Evolutionary conservation across 2,329 filamentous ascomycete species (phyloP).

Genomic region (Cordyceps tenuipes): DNA sequence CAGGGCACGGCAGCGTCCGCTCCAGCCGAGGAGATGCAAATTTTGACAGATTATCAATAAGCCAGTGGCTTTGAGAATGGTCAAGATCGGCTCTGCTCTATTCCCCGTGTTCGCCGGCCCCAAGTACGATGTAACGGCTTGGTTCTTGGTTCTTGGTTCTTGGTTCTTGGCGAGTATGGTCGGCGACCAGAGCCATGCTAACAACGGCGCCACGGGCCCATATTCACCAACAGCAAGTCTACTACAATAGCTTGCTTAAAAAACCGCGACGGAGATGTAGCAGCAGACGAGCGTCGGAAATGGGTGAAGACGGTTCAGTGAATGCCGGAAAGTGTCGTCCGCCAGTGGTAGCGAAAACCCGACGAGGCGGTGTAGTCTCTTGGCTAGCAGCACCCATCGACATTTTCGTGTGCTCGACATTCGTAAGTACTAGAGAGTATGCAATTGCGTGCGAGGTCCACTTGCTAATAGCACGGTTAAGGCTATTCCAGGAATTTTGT

Average conservation of each 20-base stretch:
- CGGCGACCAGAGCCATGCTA: neutral
- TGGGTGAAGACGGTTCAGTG: too few species aligned
- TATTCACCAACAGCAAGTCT: neutral
- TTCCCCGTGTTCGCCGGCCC: neutral
- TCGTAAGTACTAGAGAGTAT: neutral
- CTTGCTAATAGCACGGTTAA: too few species aligned
- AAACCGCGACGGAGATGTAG: neutral
- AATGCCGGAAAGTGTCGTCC: neutral
- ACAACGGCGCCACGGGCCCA: too few species aligned
- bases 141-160: neutral
- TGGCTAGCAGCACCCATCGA: neutral
- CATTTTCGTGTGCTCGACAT: neutral
- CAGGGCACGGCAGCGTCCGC: neutral
- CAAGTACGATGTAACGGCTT: neutral
- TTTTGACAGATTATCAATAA: neutral
- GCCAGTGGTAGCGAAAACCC: neutral
- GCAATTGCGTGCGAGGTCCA: neutral
- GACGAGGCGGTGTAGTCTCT: neutral
- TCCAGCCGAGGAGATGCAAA: neutral
- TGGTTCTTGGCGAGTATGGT: neutral
- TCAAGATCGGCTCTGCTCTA: neutral
- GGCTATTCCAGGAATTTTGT: neutral
- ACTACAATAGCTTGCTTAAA: neutral
- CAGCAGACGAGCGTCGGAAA: neutral
- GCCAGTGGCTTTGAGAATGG: too few species aligned